A percentile compares a stretch with the other conserved stretches of the same genome.
Conservation (phyloP, 352 stramenopile species). For the Elongisporangium undulatum region DNA sequence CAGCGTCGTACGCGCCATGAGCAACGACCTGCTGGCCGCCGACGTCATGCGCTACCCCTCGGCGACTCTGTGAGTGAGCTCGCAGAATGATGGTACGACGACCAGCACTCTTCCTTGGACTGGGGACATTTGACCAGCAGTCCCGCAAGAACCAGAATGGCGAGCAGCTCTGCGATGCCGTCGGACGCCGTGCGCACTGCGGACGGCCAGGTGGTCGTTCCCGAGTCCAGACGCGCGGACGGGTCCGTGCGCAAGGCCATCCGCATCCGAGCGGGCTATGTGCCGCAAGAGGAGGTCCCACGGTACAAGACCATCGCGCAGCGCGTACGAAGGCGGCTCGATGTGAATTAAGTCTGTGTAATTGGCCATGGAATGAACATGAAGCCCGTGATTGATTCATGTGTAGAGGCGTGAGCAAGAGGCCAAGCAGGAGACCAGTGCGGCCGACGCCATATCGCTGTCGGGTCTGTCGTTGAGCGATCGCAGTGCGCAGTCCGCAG, state of each 20-base stretch:
- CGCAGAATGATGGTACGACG: neutral
- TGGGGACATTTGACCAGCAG: neutral
- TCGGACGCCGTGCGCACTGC: slow-evolving; percentile 57
- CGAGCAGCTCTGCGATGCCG: slow-evolving; percentile 20
- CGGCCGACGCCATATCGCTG: neutral
- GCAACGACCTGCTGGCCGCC: neutral
- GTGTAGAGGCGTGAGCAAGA: slow-evolving; percentile 17
- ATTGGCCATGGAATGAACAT: neutral
- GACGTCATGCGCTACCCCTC: neutral
- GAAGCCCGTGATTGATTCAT: slow-evolving; percentile 4
- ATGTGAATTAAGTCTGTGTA: slow-evolving; percentile 1
- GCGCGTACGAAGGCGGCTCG: slow-evolving; percentile 24
- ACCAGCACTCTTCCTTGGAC: neutral
- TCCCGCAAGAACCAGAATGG: neutral
- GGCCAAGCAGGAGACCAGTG: slow-evolving; percentile 1
- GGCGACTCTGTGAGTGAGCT: neutral
- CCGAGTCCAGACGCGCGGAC: slow-evolving; percentile 54
- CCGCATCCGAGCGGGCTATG: slow-evolving; percentile 75
- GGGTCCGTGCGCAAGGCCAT: slow-evolving; percentile 76
- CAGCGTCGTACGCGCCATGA: neutral
- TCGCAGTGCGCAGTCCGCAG: neutral
- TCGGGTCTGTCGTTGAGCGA: neutral
- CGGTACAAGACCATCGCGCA: slow-evolving; percentile 76
- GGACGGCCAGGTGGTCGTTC: slow-evolving; percentile 63
- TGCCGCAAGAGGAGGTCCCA: slow-evolving; percentile 77